Percentiles rank a stretch among this genome's conserved stretches.
phyloP scores from a whole-genome alignment of 2,329 filamentous ascomycete species.

The Clarireedia hainanense region DNA sequence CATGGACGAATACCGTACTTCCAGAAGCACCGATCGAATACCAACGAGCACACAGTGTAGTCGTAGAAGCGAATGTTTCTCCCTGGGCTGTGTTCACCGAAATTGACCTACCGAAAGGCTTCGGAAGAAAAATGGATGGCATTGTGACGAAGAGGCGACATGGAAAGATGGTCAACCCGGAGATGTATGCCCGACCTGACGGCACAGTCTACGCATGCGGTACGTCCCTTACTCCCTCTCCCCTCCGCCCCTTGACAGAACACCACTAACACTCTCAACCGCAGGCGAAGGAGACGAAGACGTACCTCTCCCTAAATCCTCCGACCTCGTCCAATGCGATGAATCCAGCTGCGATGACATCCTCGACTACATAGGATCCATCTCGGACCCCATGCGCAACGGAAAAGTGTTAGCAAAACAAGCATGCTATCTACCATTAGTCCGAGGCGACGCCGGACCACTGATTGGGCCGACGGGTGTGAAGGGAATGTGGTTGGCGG shows the following conservation, averaged over 20 bases:
- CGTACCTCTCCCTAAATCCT: constrained; percentile 66
- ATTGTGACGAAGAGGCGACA: constrained; percentile 45
- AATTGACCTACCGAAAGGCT: constrained; percentile 64
- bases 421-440: constrained; percentile 79
- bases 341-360: constrained; percentile 75
- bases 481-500: constrained; percentile 69
- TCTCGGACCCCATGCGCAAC: constrained; percentile 58
- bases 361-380: constrained; percentile 63
- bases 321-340: constrained; percentile 70
- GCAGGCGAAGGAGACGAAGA: constrained; percentile 67
- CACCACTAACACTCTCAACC: background rate
- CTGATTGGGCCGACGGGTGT: constrained; percentile 69
- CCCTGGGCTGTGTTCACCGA: constrained; percentile 81
- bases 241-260: too few relatives aligned
- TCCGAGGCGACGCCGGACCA: constrained; percentile 49
- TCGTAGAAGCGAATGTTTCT: constrained; percentile 56
- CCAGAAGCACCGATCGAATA: constrained; percentile 51
- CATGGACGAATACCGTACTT: constrained; percentile 55
- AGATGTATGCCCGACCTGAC: constrained; percentile 87
- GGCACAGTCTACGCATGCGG: constrained; percentile 91
- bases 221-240: constrained; percentile 26
- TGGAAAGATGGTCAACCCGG: constrained; percentile 65
- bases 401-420: constrained; percentile 68
- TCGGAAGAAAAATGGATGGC: constrained; percentile 42
- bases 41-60: constrained; percentile 56